Conservation (phyloP, 495 filamentous ascomycete species). For the Penicillium dipodomyicola region DNA sequence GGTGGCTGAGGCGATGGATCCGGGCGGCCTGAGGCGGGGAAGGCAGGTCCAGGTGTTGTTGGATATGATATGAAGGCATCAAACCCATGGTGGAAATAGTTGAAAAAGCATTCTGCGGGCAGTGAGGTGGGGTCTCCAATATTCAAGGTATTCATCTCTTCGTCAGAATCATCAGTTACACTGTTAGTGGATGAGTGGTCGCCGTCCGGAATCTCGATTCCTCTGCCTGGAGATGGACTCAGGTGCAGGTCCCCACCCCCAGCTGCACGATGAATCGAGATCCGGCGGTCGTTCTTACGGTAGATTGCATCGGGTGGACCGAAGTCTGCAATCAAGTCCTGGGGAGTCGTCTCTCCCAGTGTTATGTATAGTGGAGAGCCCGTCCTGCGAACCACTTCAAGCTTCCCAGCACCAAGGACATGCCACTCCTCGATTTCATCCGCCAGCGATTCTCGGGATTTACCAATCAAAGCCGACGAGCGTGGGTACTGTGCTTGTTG, state of each 20-base stretch:
- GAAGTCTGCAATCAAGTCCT: slow-evolving; percentile 85
- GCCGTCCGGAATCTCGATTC: slow-evolving; percentile 57
- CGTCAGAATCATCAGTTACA: slow-evolving; percentile 74
- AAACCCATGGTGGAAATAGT: slow-evolving; percentile 94
- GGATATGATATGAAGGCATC: slow-evolving; percentile 88
- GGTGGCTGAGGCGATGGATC: slow-evolving; percentile 40
- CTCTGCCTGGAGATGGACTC: slow-evolving; percentile 44
- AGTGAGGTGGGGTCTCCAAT: slow-evolving; percentile 40
- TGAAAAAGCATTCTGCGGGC: slow-evolving; percentile 81
- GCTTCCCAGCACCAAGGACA: slow-evolving; percentile 68
- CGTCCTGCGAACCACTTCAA: slow-evolving; percentile 70
- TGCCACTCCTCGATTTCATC: slow-evolving; percentile 81
- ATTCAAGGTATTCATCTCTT: slow-evolving; percentile 43
- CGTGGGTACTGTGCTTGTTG: slow-evolving; percentile 66
- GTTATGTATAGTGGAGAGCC: slow-evolving; percentile 61
- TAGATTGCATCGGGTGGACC: slow-evolving; percentile 96
- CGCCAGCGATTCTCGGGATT: slow-evolving; percentile 60
- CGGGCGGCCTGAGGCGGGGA: slow-evolving; percentile 45
- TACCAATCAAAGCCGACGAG: slow-evolving; percentile 52
- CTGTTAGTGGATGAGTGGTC: slow-evolving; percentile 80
- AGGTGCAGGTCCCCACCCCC: slow-evolving; percentile 42
- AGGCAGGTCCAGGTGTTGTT: slow-evolving; percentile 62
- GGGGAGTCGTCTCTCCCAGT: slow-evolving; percentile 78
- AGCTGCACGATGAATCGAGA: slow-evolving; percentile 72
- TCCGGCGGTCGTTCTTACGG: slow-evolving; percentile 83